Percentiles rank a stretch among this genome's conserved stretches.
phyloP scores from a whole-genome alignment of 768 basidiomycete species.

The Lepiota venenata region DNA sequence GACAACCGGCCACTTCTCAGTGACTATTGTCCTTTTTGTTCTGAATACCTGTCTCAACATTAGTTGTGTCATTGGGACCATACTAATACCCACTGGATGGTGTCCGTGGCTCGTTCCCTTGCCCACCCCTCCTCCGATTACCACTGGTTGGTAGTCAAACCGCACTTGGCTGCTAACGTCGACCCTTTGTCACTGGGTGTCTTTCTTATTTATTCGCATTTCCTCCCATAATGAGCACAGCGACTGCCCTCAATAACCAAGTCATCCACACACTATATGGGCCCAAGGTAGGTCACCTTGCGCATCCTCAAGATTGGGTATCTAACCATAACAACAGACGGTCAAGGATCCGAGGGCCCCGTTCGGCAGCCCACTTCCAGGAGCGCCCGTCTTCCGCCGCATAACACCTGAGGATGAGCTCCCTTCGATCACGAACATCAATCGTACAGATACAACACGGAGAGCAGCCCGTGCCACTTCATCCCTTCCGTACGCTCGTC shows the following conservation, averaged over 20 bases:
- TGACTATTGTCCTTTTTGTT: constrained; percentile 6
- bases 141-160: constrained; percentile 6
- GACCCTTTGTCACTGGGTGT: no score
- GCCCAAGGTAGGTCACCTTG: background rate
- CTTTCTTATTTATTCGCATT: background rate
- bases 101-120: background rate
- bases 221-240: background rate
- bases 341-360: background rate
- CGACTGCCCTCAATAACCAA: background rate
- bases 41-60: background rate
- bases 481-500: background rate
- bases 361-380: background rate
- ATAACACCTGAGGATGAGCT: background rate
- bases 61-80: background rate
- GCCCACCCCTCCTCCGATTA: background rate
- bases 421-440: background rate
- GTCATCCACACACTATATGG: constrained; percentile 1
- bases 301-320: no score
- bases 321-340: background rate
- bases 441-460: background rate
- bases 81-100: constrained; percentile 5
- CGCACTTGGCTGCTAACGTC: no score
- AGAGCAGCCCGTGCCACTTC: background rate
- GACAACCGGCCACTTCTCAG: background rate
- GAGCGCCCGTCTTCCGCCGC: background rate